Base-by-base conservation (phyloP, 768 basidiomycete genomes). In the Candolleomyces aberdarensis region DNA sequence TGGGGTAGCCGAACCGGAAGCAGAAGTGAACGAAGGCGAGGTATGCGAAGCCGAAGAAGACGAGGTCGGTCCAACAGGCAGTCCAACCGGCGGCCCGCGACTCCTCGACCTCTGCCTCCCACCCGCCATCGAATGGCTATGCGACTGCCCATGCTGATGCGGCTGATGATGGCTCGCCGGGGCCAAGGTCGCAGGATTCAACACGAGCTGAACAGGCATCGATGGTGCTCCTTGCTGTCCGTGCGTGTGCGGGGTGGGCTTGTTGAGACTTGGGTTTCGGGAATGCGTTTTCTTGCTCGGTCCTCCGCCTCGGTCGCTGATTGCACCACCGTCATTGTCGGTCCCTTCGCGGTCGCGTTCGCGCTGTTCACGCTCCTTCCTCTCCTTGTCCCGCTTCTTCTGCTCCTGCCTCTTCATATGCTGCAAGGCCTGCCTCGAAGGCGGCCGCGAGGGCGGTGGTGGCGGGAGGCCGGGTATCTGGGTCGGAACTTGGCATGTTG, bases 351-450 rank as follows among this genome's bases (percentile, higher is more conserved):
- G 44, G 4, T 22, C 20, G 46, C 46, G 36, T 36, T 36, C 36
- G 36, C 20, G 46, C 15, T 57, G 41, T 17, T 50, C 46, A n/a
- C 36, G 11, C 41, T 54, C 40, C 59, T 31, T 54, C 40, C 59
- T 15, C 43, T 36, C 52, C 51, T 41, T 3, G 2, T 56, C 46
- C 4, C 60, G 11, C 39, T 41, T 61, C 50, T 61, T 61, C 54
- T 52, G 36, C 14, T 61, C 60, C 32, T 61, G 60, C 19, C 50
- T 29, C 50, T 40, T 55, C 26, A 46, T 54, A n/a, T 61, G 60
- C 39, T 61, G 43, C 5, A 43, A 2, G 7, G 60, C 60, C 48
- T 61, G 60, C 14, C 60, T 31, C 8, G 60, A 61, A 3, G 60
- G 44, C n/a, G 60, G 53, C 13, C 60, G 41, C 11, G 60, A 19